A percentile compares a stretch with the other conserved stretches of the same genome.
These are phyloP conservation scores for Gynandropsis gynandra DNA, from an alignment of 345 rosid species.

Conservation along the genomic window DNA sequence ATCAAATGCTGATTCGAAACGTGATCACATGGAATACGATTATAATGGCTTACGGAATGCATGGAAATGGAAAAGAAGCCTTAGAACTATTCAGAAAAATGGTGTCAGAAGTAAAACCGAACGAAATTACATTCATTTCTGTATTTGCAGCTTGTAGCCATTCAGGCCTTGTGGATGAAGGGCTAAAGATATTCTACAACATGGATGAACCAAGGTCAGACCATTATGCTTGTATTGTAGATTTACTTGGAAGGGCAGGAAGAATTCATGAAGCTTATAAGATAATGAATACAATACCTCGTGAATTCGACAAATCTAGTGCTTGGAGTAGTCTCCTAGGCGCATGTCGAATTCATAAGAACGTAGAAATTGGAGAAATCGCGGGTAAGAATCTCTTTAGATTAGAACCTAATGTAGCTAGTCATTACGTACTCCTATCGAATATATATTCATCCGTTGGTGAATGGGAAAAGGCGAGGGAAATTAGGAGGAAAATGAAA, in stretches of 20 bases:
- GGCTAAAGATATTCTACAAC: conserved; percentile 51
- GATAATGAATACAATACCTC: conserved; percentile 46
- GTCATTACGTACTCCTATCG: conserved; percentile 84
- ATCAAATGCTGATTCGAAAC: conserved; percentile 55
- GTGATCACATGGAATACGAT: conserved; percentile 84
- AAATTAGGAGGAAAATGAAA: conserved; percentile 65
- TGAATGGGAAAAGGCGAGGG: conserved; percentile 73
- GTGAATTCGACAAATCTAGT: conserved; percentile 42
- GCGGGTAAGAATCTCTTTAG: conserved; percentile 55
- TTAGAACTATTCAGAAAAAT: conserved; percentile 49
- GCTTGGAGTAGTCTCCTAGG: conserved; percentile 96
- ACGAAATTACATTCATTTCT: conserved; percentile 68
- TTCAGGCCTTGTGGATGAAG: conserved; percentile 74
- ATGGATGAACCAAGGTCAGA: conserved; percentile 70
- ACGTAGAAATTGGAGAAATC: conserved; percentile 70
- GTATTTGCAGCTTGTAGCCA: conserved; percentile 85
- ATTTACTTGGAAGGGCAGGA: conserved; percentile 87
- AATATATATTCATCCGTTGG: conserved; percentile 74
- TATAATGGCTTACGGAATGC: conserved; percentile 93
- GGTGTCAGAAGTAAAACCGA: conserved; percentile 53
- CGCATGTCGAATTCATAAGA: conserved; percentile 58
- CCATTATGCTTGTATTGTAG: conserved; percentile 84
- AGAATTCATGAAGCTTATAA: conserved; percentile 55
- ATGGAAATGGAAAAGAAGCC: conserved; percentile 69
- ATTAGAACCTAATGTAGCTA: conserved; percentile 71